Evolutionary conservation across 805 yeast species (phyloP).

Genomic region (Schwanniomyces vanrijiae): DNA sequence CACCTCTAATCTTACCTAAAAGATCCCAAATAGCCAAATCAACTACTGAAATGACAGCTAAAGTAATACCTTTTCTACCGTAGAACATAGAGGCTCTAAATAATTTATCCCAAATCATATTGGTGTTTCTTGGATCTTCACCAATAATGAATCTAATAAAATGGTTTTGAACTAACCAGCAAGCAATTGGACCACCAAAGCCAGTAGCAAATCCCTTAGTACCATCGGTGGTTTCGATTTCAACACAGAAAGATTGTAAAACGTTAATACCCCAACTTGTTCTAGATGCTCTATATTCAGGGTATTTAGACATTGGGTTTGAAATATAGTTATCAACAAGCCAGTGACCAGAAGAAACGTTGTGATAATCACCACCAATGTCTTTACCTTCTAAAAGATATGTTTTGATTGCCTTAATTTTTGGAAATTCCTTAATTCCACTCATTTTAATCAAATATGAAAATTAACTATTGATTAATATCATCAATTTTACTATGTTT

Average conservation of each 20-base stretch:
- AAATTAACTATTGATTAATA: neutral
- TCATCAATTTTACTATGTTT: too few relatives aligned
- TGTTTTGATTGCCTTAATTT: slow-evolving; percentile 42
- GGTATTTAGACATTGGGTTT: slow-evolving; percentile 51
- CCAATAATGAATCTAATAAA: slow-evolving; percentile 47
- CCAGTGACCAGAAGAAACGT: slow-evolving; percentile 51
- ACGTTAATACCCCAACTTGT: slow-evolving; percentile 53
- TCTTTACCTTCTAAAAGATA: slow-evolving; percentile 44
- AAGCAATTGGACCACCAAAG: slow-evolving; percentile 52
- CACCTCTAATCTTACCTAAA: slow-evolving; percentile 48
- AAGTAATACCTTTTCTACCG: slow-evolving; percentile 49
- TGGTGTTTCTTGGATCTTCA: slow-evolving; percentile 48
- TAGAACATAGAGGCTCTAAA: slow-evolving; percentile 52
- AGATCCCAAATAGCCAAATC: slow-evolving; percentile 54
- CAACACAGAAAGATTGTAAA: slow-evolving; percentile 50
- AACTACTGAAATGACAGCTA: slow-evolving; percentile 48
- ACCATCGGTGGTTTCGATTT: slow-evolving; percentile 48
- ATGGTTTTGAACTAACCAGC: slow-evolving; percentile 48
- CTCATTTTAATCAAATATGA: slow-evolving; percentile 11
- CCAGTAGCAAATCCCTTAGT: slow-evolving; percentile 52
- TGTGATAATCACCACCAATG: slow-evolving; percentile 52
- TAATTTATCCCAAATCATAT: slow-evolving; percentile 48
- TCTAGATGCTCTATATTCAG: slow-evolving; percentile 44
- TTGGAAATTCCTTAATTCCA: slow-evolving; percentile 37
- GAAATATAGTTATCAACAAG: slow-evolving; percentile 46